Base-by-base conservation (phyloP, 352 stramenopile genomes). In the Nannochloropsis limnetica region DNA sequence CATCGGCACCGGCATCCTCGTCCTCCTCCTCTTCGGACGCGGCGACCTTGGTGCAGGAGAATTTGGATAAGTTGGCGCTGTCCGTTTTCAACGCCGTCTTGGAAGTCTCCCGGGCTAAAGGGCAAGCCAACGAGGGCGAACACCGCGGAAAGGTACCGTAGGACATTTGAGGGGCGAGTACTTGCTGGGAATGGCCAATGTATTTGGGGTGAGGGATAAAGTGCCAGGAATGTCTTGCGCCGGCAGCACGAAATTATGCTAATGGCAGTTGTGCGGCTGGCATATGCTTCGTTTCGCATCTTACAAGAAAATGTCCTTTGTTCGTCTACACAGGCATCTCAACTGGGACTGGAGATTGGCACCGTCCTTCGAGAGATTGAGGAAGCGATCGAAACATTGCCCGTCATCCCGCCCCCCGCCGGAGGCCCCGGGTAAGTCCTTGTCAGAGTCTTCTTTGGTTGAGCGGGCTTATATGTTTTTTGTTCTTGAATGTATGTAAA, bases 371-470 rank as follows among this genome's bases (percentile, higher is more conserved):
- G 11, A 25, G 61, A 74, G 22, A 74, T 74, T 74, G 61, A 74
- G 61, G 61, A 74, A 29, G 61, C 20, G 61, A 74, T 74, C n/a
- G 61, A 29, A 74, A 74, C 15, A 23, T 29, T 74, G n/a, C 61
- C 25, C 9, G 61, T 74, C 25, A 74, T 74, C 11, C 61, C n/a
- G 11, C 61, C 25, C n/a, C 61, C n/a, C 5, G 25, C 61, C 61
- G n/a, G n/a, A 29, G 61, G 25, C 25, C 9, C n/a, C 15, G n/a
- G n/a, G 61, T 74, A 74, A 74, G 61, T 49, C 37, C 37, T 49
- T 49, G n/a, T n/a, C n/a, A n/a, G n/a, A n/a, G n/a, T n/a, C n/a
- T n/a, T n/a, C n/a, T n/a, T n/a, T n/a, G n/a, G n/a, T n/a, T n/a
- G n/a, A n/a, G n/a, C n/a, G n/a, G n/a, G n/a, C 37, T 49, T 49